Evolutionary conservation across 1,139 yeast genomes (phyloP).

Genomic region (Sporopachydermia cereana): DNA sequence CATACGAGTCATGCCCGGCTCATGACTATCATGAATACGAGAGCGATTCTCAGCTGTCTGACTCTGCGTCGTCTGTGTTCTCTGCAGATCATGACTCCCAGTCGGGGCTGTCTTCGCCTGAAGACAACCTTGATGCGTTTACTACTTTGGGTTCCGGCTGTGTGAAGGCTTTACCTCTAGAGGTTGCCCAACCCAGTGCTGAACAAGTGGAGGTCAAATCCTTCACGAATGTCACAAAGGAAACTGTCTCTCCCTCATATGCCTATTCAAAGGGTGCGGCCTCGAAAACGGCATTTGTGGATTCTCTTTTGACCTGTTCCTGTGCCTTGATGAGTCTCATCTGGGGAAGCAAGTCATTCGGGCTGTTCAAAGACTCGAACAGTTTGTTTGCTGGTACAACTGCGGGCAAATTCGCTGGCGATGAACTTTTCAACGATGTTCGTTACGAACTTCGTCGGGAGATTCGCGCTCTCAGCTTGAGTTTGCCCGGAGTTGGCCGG

Average conservation of each 20-base stretch:
- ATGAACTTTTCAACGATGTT: not conserved
- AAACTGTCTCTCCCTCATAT: no score
- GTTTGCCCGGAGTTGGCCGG: not conserved
- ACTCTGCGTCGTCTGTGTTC: not conserved
- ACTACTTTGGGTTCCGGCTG: not conserved
- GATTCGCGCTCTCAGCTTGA: constrained; percentile 4
- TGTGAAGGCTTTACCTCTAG: not conserved
- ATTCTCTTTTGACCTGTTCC: not conserved
- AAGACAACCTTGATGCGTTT: constrained; percentile 2
- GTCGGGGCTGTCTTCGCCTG: constrained; percentile 2
- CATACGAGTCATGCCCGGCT: no score
- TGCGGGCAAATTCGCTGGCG: not conserved
- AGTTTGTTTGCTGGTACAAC: not conserved
- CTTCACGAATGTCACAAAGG: no score
- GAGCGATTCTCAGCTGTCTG: not conserved
- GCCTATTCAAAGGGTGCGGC: no score
- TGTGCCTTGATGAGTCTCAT: constrained; percentile 3
- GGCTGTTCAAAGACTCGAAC: not conserved
- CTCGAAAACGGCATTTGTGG: not conserved
- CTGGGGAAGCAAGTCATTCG: not conserved
- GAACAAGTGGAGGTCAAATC: no score
- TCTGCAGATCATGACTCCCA: not conserved
- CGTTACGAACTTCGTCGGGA: not conserved
- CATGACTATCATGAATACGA: not conserved
- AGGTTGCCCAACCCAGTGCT: no score